Percentiles rank a stretch among this genome's conserved stretches.
Conservation (phyloP, 106 monocot species). For the Dendrobium chrysotoxum region DNA sequence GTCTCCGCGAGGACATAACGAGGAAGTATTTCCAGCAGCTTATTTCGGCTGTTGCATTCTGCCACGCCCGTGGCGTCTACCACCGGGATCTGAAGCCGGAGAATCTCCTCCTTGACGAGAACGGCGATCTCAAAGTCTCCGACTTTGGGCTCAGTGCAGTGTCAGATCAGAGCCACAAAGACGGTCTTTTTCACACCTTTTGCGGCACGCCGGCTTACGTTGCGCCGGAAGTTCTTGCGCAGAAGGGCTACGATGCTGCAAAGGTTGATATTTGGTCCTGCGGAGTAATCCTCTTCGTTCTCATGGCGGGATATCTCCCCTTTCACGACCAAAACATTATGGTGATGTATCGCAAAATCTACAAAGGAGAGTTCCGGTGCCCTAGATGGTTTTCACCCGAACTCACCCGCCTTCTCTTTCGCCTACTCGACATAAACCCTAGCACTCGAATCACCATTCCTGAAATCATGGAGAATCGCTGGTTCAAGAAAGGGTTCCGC, state of each 20-base stretch:
- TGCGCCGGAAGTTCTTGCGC: conserved; percentile 41
- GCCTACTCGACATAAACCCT: conserved; percentile 31
- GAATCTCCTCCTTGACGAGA: conserved; percentile 70
- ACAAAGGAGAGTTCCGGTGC: conserved; percentile 28
- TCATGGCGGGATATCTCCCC: conserved; percentile 34
- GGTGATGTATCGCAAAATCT: conserved; percentile 36
- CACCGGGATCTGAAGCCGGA: conserved; percentile 85
- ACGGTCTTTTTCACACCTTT: conserved; percentile 55
- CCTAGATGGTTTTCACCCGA: conserved; percentile 31
- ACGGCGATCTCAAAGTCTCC: conserved; percentile 60
- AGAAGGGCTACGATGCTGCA: conserved; percentile 20
- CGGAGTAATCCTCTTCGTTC: conserved; percentile 18
- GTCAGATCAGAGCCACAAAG: conserved; percentile 36
- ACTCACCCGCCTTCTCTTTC: conserved; percentile 9
- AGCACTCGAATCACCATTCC: conserved; percentile 30
- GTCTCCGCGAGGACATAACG: conserved; percentile 20
- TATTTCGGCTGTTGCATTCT: conserved; percentile 76
- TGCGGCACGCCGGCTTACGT: conserved; percentile 71
- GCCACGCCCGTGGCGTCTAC: conserved; percentile 70
- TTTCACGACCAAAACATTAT: conserved; percentile 25
- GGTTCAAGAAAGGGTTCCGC: conserved; percentile 35
- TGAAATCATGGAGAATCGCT: conserved; percentile 33
- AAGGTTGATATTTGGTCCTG: conserved; percentile 27
- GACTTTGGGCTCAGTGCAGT: conserved; percentile 78
- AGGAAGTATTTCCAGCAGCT: conserved; percentile 63